Conservation (phyloP, 1,284 basidiomycete species). For the Ceratobasidium sp. region DNA sequence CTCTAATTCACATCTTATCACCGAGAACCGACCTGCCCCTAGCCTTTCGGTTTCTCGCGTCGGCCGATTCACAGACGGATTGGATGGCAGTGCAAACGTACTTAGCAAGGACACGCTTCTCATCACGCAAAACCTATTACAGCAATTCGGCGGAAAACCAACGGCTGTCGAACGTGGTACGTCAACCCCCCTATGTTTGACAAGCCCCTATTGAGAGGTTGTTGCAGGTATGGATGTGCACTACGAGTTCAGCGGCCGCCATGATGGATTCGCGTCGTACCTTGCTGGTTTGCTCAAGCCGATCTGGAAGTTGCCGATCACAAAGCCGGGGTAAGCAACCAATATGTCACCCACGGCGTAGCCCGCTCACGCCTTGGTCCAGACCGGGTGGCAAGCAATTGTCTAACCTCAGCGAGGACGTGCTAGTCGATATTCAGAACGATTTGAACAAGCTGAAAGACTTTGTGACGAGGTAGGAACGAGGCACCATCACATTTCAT, state of each 20-base stretch:
- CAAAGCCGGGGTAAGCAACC: slow-evolving; percentile 64
- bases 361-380: no score
- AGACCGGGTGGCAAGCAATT: slow-evolving; percentile 59
- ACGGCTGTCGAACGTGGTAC: slow-evolving; percentile 28
- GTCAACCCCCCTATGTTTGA: not conserved
- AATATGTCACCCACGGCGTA: no score
- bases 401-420: slow-evolving; percentile 66
- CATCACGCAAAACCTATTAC: slow-evolving; percentile 28
- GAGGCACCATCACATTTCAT: slow-evolving; percentile 5
- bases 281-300: slow-evolving; percentile 85
- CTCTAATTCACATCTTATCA: slow-evolving; percentile 37
- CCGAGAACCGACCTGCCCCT: slow-evolving; percentile 28
- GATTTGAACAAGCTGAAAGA: slow-evolving; percentile 79
- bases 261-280: slow-evolving; percentile 89
- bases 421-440: slow-evolving; percentile 73
- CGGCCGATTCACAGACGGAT: slow-evolving; percentile 30
- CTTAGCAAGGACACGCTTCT: slow-evolving; percentile 34
- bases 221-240: slow-evolving; percentile 33
- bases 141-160: slow-evolving; percentile 40
- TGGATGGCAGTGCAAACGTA: slow-evolving; percentile 29
- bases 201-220: not conserved
- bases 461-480: slow-evolving; percentile 60
- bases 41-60: not conserved
- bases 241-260: slow-evolving; percentile 74
- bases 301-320: slow-evolving; percentile 85